Evolutionary conservation across 169 alveolate genomes (phyloP), one percentile per base, ranked within the genome.

Genomic region (Plasmodium adleri): DNA sequence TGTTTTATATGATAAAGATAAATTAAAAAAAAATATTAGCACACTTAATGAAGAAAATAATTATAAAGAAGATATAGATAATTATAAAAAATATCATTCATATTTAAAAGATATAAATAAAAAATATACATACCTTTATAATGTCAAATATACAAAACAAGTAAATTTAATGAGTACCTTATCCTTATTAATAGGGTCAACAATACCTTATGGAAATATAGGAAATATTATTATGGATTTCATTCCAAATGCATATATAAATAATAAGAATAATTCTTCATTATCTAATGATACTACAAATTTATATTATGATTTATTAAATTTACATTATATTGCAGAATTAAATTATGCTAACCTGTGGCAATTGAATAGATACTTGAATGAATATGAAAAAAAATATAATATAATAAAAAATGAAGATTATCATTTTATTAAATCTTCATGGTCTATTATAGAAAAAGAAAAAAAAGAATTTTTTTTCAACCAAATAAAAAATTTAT

Each of bases 181-280:
- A 17, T 83, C 91, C 3, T 56, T 83, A 20, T 50, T 83, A 62
- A 83, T 83, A 32, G 91, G 91, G 1, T 83, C 91, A 9, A 83
- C 91, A 3, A 3, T 83, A n/a, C 91, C 91, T 12, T 83, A 68
- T 26, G 54, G 91, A 32, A 83, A 83, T 22, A 72, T 83, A 10
- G 91, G 91, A n/a, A 68, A 83, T 56, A 64, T 83, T 68, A 83
- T 83, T 17, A n/a, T 58, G 28, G 91, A 83, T 26, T 5, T 83
- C 1, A 50, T 83, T 28, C 91, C 91, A 45, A 43, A 54, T 17
- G 91, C 85, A 58, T 54, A 58, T 22, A 20, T 17, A 52, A 43
- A 3, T 6, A 24, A 43, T 13, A 13, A 15, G 15, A 59, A 32
- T 49, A 50, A 32, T 17, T 8, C 3, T 45, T 10, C 17, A 20